Evolutionary conservation across 257 asterid species (phyloP).

Genomic region (Anisodus tanguticus): DNA sequence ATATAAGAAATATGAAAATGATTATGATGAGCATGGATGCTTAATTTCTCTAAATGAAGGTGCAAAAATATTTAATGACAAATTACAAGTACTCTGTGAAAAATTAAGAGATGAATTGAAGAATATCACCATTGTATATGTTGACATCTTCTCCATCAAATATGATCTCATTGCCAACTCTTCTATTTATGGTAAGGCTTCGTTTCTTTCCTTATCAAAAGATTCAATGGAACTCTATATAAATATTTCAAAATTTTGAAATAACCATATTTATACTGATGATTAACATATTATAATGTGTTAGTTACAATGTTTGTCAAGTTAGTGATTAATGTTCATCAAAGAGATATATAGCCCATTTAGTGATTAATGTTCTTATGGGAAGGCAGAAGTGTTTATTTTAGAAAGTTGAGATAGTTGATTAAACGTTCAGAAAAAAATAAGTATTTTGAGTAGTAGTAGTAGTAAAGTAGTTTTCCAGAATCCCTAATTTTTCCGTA

Average conservation of each 20-base stretch:
- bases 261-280: no score
- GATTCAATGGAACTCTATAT: no score
- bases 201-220: not conserved
- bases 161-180: slow-evolving; percentile 49
- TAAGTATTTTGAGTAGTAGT: no score
- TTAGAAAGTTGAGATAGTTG: no score
- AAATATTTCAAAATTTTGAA: no score
- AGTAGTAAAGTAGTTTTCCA: no score
- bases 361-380: no score
- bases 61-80: slow-evolving; percentile 47
- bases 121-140: slow-evolving; percentile 43
- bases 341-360: not conserved
- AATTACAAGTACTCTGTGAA: slow-evolving; percentile 30
- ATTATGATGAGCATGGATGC: slow-evolving; percentile 52
- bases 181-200: slow-evolving; percentile 43
- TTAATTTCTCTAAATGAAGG: slow-evolving; percentile 41
- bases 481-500: no score
- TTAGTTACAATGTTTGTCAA: no score
- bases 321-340: not conserved
- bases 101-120: slow-evolving; percentile 38
- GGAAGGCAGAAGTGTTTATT: no score
- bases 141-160: slow-evolving; percentile 56
- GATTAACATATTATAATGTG: no score
- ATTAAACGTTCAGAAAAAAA: no score
- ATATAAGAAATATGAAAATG: slow-evolving; percentile 30